These are phyloP conservation scores for Geotrichum histeridarum DNA, from an alignment of 1,139 yeast species.

Conservation along the genomic window DNA sequence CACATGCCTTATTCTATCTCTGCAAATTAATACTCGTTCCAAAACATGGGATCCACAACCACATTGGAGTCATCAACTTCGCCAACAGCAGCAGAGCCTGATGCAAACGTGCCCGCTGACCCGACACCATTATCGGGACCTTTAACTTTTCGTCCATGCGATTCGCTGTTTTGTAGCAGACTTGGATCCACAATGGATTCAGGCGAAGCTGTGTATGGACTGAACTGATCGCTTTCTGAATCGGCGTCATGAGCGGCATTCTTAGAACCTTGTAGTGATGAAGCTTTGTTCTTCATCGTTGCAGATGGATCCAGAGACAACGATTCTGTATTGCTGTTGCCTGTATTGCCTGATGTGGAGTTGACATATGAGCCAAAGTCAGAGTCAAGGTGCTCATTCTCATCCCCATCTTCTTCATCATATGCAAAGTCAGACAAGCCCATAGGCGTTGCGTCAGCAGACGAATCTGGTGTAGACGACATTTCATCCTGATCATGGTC, in stretches of 20 bases:
- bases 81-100: neutral
- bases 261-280: neutral
- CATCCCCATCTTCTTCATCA: neutral
- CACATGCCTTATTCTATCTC: neutral
- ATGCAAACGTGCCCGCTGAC: neutral
- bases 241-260: conserved; percentile 19
- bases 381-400: neutral
- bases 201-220: conserved; percentile 22
- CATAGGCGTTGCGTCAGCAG: conserved; percentile 1
- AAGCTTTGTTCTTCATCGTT: neutral
- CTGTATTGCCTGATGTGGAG: neutral
- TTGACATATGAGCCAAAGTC: neutral
- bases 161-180: neutral
- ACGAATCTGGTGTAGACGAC: neutral
- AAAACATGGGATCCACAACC: neutral
- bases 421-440: neutral
- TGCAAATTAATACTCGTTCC: neutral
- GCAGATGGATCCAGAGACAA: neutral
- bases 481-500: conserved; percentile 4
- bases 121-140: neutral
- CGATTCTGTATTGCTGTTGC: conserved; percentile 1
- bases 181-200: neutral
- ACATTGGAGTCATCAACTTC: neutral
- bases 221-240: conserved; percentile 24
- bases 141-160: neutral